Evolutionary conservation across 768 basidiomycete species (phyloP).

Genomic region (Clitopilus passeckerianus): DNA sequence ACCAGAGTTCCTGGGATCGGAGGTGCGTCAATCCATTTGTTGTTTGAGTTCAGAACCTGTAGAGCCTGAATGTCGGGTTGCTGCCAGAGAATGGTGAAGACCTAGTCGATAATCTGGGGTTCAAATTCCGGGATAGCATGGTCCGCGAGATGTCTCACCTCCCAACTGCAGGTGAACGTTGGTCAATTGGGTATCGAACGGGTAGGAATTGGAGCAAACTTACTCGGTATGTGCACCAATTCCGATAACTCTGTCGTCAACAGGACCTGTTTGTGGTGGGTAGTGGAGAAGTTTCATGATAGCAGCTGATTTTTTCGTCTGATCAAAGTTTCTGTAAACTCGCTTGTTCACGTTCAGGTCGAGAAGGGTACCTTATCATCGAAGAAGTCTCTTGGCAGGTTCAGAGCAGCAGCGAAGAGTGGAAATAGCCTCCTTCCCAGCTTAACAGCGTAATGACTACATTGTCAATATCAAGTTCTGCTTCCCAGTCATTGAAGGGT

Average conservation of each 20-base stretch:
- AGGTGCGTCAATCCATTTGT: constrained; percentile 79
- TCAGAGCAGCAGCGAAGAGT: constrained; percentile 78
- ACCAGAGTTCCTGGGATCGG: constrained; percentile 80
- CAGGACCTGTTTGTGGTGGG: constrained; percentile 50
- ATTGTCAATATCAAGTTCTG: no score
- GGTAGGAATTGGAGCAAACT: constrained; percentile 12
- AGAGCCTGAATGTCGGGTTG: constrained; percentile 68
- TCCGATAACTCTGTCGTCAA: constrained; percentile 54
- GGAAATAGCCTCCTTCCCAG: constrained; percentile 72
- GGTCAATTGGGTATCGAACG: no score
- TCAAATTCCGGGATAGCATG: constrained; percentile 1
- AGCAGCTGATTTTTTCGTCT: constrained; percentile 78
- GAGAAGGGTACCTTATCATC: constrained; percentile 59
- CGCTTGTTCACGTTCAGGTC: no score
- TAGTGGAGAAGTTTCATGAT: constrained; percentile 79
- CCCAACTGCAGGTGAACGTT: constrained; percentile 31
- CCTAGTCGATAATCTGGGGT: constrained; percentile 30
- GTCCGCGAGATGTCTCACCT: constrained; percentile 25
- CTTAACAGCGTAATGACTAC: constrained; percentile 28
- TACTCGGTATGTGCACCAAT: constrained; percentile 78
- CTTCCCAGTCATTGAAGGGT: no score
- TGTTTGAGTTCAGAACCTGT: constrained; percentile 74
- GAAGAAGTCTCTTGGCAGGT: constrained; percentile 72
- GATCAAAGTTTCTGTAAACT: background rate
- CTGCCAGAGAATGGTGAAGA: constrained; percentile 85